Percentiles rank a stretch among this genome's conserved stretches.
phyloP scores from a whole-genome alignment of 805 yeast genomes.

The Starmerella stigmatis region DNA sequence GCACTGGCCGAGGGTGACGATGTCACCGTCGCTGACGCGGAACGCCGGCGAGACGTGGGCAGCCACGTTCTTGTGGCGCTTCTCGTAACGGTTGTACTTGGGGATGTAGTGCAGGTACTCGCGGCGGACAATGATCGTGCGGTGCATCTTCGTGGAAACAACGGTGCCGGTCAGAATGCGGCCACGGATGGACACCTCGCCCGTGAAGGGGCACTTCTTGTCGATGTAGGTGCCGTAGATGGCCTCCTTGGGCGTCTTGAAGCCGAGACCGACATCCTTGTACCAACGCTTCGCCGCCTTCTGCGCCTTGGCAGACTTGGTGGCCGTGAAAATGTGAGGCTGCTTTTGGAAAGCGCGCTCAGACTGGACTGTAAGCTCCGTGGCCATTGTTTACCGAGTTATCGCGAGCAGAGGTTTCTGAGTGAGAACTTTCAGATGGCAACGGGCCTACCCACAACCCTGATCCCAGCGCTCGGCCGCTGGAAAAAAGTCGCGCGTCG shows the following conservation, averaged over 20 bases:
- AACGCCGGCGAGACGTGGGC: constrained; percentile 99
- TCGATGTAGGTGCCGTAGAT: constrained; percentile 96
- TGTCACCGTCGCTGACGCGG: constrained; percentile 99
- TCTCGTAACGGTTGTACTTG: constrained; percentile 99
- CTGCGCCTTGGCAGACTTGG: constrained; percentile 95
- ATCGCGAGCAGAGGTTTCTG: constrained; percentile 16
- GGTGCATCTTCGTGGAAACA: constrained; percentile 99
- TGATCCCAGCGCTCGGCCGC: neutral
- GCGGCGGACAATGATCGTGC: constrained; percentile 99
- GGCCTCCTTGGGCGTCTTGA: constrained; percentile 99
- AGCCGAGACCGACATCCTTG: constrained; percentile 99
- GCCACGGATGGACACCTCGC: constrained; percentile 97
- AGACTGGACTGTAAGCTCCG: constrained; percentile 99
- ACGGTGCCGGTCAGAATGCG: constrained; percentile 98
- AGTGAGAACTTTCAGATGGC: constrained; percentile 18
- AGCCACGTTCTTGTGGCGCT: constrained; percentile 99
- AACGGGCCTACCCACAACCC: constrained; percentile 14
- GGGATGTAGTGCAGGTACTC: constrained; percentile 99
- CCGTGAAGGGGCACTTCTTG: constrained; percentile 99
- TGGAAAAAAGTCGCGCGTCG: constrained; percentile 6
- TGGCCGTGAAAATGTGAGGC: constrained; percentile 99
- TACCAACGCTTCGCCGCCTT: constrained; percentile 99
- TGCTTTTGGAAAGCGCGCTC: constrained; percentile 99
- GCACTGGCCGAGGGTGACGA: constrained; percentile 99
- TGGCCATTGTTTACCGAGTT: constrained; percentile 54